phyloP scores from a whole-genome alignment of 2,329 filamentous ascomycete genomes.

The Pseudocercospora musae region DNA sequence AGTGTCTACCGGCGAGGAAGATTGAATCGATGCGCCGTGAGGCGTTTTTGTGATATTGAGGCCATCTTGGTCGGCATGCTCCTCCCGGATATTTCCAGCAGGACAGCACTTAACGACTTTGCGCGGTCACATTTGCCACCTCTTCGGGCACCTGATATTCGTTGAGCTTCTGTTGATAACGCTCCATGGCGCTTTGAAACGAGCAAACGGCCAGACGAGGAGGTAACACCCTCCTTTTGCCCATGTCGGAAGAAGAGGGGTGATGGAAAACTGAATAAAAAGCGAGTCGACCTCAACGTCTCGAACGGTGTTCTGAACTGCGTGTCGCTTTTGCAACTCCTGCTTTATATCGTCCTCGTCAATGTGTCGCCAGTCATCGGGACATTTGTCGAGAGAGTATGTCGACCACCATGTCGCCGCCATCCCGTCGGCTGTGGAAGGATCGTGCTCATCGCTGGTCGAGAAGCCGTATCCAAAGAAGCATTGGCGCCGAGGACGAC shows the following conservation, averaged over 20 bases:
- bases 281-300: constrained; percentile 42
- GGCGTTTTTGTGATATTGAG: background rate
- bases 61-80: background rate
- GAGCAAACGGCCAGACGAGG: constrained; percentile 11
- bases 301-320: constrained; percentile 33
- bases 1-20: background rate
- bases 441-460: constrained; percentile 26
- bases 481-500: constrained; percentile 43
- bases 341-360: constrained; percentile 22
- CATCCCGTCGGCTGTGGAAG: constrained; percentile 10
- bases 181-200: background rate
- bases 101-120: background rate
- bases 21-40: background rate
- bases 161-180: background rate
- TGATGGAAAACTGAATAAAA: constrained; percentile 50
- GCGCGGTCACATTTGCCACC: background rate
- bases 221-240: constrained; percentile 40
- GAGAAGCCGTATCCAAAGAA: constrained; percentile 50
- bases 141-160: background rate
- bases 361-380: background rate
- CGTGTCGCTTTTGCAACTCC: constrained; percentile 43
- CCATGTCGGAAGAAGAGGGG: constrained; percentile 49
- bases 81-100: background rate
- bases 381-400: background rate
- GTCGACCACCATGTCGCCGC: constrained; percentile 12